Evolutionary conservation across 148 eudicot genomes (phyloP).

Genomic region (Rhododendron simsii): DNA sequence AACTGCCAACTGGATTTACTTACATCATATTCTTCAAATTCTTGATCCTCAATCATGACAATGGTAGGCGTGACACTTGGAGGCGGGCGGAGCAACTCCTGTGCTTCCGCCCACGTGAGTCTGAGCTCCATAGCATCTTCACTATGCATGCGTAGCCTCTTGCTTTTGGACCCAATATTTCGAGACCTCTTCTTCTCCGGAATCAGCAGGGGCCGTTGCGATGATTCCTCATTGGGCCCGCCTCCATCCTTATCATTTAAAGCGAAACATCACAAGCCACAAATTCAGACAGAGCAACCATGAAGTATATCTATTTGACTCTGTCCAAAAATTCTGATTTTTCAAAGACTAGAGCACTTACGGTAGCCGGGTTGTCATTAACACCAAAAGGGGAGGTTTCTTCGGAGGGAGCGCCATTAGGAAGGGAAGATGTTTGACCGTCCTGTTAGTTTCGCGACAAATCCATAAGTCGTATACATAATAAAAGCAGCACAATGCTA

Average conservation of each 20-base stretch:
- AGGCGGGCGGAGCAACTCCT: conserved; percentile 73
- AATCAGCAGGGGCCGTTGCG: conserved; percentile 30
- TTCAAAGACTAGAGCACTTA: conserved; percentile 26
- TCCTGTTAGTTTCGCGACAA: conserved; percentile 41
- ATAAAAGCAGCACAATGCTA: background rate
- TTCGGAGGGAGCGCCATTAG: conserved; percentile 44
- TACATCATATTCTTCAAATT: conserved; percentile 88
- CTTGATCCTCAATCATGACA: conserved; percentile 59
- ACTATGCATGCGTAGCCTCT: conserved; percentile 66
- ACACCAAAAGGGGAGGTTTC: conserved; percentile 45
- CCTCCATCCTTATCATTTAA: conserved; percentile 47
- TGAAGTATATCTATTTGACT: conserved; percentile 15
- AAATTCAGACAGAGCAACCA: conserved; percentile 19
- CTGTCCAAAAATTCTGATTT: conserved; percentile 13
- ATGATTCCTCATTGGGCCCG: conserved; percentile 39
- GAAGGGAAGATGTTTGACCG: conserved; percentile 32
- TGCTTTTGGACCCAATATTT: conserved; percentile 67
- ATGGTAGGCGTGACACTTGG: conserved; percentile 55
- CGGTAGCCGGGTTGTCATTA: conserved; percentile 38
- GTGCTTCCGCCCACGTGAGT: conserved; percentile 88
- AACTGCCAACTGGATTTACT: conserved; percentile 12
- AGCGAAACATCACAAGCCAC: conserved; percentile 20
- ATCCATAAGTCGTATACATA: background rate
- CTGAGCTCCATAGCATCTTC: conserved; percentile 80
- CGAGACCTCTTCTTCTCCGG: conserved; percentile 65